These are phyloP conservation scores for Cytospora leucostoma DNA, from an alignment of 2,329 filamentous ascomycete species.

Conservation along the genomic window DNA sequence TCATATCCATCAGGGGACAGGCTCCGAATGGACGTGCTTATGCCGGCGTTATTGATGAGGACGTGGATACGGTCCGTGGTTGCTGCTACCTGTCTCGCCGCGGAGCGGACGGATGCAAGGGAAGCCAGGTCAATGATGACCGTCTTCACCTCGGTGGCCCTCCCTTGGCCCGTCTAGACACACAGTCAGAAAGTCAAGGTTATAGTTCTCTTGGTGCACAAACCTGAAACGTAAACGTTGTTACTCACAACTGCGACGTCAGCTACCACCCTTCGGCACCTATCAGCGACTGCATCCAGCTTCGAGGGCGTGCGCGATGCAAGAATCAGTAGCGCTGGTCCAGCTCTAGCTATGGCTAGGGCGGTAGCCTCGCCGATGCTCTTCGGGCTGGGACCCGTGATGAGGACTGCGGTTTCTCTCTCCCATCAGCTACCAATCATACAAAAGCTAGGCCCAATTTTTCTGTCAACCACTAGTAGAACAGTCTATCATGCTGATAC, in stretches of 20 bases:
- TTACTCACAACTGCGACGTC: slow-evolving; percentile 4
- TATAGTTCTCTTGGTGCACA: background rate
- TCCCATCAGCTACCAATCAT: slow-evolving; percentile 4
- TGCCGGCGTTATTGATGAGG: slow-evolving; percentile 46
- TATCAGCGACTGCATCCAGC: slow-evolving; percentile 34
- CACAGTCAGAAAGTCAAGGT: background rate
- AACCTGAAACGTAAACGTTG: background rate
- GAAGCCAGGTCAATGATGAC: slow-evolving; percentile 35
- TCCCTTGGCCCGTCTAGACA: slow-evolving; percentile 6
- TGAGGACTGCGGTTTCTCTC: slow-evolving; percentile 36
- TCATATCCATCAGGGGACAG: slow-evolving; percentile 39
- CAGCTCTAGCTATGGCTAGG: slow-evolving; percentile 38
- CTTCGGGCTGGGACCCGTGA: slow-evolving; percentile 43
- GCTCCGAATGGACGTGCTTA: slow-evolving; percentile 43
- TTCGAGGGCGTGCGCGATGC: slow-evolving; percentile 41
- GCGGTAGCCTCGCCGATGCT: slow-evolving; percentile 40
- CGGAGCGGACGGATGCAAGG: slow-evolving; percentile 36
- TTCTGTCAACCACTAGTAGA: background rate
- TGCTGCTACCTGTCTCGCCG: slow-evolving; percentile 33
- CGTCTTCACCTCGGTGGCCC: slow-evolving; percentile 33
- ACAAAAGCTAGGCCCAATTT: background rate
- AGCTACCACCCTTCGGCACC: slow-evolving; percentile 26
- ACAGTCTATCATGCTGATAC: background rate
- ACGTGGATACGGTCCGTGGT: slow-evolving; percentile 41
- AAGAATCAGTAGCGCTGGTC: slow-evolving; percentile 41